Evolutionary conservation across 2,329 filamentous ascomycete genomes (phyloP), one percentile per base, ranked within the genome.

Genomic region (Cladosporium sp.): DNA sequence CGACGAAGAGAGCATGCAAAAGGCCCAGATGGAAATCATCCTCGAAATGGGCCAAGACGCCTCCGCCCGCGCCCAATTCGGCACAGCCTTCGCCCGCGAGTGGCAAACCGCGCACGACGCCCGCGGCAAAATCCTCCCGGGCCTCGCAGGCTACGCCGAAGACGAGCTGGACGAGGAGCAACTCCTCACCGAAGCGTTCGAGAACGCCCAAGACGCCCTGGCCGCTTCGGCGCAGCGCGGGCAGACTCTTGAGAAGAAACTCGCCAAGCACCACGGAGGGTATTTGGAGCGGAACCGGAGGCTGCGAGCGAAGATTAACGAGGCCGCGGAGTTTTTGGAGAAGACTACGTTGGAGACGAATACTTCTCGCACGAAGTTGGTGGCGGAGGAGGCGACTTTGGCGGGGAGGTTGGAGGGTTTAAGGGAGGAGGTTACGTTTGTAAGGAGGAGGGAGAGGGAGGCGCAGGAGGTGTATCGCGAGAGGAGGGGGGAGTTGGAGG

Each of bases 181-280:
- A 57, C 77, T 81, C 22, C 82, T 92, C 73, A 77, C 78, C 27
- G 73, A 81, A 58, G 83, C 87, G 2, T 93, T 95, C 57, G 83
- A 93, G 55, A 78, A 77, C 39, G 79, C 90, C 1, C 86, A 93
- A 68, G 80, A 87, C 40, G 76, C 79, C 7, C 86, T 95, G 55
- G 78, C 87, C 59, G 73, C 78, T 2, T 82, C 83, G 0, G 93
- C 91, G 2, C 84, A 92, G 59, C 79, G 84, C 51, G 88, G 87
- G 48, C 88, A 89, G 64, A 94, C 92, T 69, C 74, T 95, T 1
- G 91, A 97, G 70, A 95, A 95, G 79, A 96, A 93, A 70, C 79
- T 98, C n/a, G 77, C 78, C 0, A 76, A 95, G 48, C 85, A 93
- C 61, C 82, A 95, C 2, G 91, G 91, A 19, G 93, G 93, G 12